Conservation (phyloP, 441 rosid species). For the Corymbia calophylla region DNA sequence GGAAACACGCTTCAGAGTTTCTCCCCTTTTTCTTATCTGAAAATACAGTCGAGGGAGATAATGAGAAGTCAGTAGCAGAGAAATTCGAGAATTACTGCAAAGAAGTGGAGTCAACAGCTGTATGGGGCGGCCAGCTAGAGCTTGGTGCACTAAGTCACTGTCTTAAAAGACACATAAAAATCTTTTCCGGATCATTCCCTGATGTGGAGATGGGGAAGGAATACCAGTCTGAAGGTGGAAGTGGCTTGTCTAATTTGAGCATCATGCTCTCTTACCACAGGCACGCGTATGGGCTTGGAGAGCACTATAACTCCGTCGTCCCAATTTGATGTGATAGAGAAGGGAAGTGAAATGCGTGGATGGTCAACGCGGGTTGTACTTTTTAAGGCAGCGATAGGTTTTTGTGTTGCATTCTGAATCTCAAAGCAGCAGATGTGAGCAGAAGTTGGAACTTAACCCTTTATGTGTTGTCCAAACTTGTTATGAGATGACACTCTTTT, state of each 20-base stretch:
- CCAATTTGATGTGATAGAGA: slow-evolving; percentile 14
- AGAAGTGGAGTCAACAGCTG: slow-evolving; percentile 78
- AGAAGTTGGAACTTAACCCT: not conserved
- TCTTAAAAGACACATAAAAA: slow-evolving; percentile 54
- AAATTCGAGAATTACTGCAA: slow-evolving; percentile 74
- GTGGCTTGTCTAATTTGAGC: slow-evolving; percentile 20
- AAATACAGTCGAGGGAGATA: slow-evolving; percentile 21
- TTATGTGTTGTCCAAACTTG: not conserved
- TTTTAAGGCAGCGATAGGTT: not conserved
- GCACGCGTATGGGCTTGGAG: slow-evolving; percentile 86
- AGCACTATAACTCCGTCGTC: slow-evolving; percentile 73
- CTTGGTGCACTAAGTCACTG: slow-evolving; percentile 79
- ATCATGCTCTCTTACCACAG: slow-evolving; percentile 62
- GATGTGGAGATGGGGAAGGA: slow-evolving; percentile 96
- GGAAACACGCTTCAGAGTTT: slow-evolving; percentile 39
- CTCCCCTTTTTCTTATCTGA: slow-evolving; percentile 69
- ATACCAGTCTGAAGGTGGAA: slow-evolving; percentile 35
- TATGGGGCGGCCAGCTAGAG: slow-evolving; percentile 93
- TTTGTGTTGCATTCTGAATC: not conserved
- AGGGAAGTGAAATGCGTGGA: not conserved
- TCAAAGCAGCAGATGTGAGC: not conserved
- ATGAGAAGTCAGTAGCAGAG: slow-evolving; percentile 32
- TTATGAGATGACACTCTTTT: not conserved
- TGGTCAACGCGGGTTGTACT: not conserved
- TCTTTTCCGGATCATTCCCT: slow-evolving; percentile 81